A percentile compares a stretch with the other conserved stretches of the same genome.
These are phyloP conservation scores for Wickerhamomyces sydowiorum DNA, from an alignment of 805 yeast species.

Conservation along the genomic window DNA sequence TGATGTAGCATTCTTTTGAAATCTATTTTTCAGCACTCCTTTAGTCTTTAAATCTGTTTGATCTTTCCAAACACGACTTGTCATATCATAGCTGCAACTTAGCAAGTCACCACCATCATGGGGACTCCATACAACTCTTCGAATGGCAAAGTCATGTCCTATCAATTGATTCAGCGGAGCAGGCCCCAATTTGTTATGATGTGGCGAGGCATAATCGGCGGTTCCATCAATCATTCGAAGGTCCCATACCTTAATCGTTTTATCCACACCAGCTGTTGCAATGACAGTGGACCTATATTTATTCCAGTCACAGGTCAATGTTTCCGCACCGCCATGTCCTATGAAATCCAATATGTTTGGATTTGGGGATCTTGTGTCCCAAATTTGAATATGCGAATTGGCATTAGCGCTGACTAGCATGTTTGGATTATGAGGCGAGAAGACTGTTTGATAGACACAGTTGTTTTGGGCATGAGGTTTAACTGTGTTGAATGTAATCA, in stretches of 20 bases:
- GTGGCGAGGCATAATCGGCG: conserved; percentile 17
- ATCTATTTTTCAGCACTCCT: conserved; percentile 35
- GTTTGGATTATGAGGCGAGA: conserved; percentile 80
- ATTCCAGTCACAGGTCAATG: conserved; percentile 82
- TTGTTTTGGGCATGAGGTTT: conserved; percentile 29
- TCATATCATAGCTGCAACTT: conserved; percentile 89
- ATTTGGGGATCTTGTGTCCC: conserved; percentile 74
- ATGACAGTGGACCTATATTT: conserved; percentile 75
- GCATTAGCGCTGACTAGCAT: conserved; percentile 67
- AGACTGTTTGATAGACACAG: conserved; percentile 75
- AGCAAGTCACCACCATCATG: conserved; percentile 67
- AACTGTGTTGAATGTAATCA: conserved; percentile 46
- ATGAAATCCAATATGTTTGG: conserved; percentile 52
- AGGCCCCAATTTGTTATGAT: conserved; percentile 43
- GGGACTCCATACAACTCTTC: conserved; percentile 85
- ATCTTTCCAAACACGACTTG: conserved; percentile 82
- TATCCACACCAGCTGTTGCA: conserved; percentile 92
- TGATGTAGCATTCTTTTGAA: conserved; percentile 45
- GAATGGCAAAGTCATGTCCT: conserved; percentile 88
- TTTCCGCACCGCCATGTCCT: conserved; percentile 78
- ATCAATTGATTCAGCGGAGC: conserved; percentile 69
- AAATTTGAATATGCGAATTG: conserved; percentile 66
- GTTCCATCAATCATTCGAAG: conserved; percentile 51
- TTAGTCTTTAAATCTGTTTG: conserved; percentile 52
- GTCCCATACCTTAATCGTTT: conserved; percentile 82